Evolutionary conservation across 192 early-diverging fungal genomes (phyloP), one percentile per base, ranked within the genome.

Genomic region (Ambispora gerdemannii): DNA sequence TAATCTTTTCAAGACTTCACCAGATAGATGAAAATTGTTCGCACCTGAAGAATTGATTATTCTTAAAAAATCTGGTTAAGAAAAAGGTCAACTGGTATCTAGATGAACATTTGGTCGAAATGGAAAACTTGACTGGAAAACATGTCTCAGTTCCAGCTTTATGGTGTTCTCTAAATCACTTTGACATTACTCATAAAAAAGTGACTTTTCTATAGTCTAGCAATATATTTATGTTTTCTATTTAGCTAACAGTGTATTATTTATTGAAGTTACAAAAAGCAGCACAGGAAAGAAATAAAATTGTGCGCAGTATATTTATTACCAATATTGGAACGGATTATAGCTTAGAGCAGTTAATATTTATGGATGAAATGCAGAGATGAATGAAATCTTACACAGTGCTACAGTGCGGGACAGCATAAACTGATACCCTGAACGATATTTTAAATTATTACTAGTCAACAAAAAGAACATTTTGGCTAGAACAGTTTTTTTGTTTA

Each of bases 201-300:
- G 63, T 64, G 33, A 22, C 8, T 20, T 49, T 10, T 38, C 27
- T 64, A 25, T 36, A 38, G 24, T 47, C 20, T 64, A 20, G 15
- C 49, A 36, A 64, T 49, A 24, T 22, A n/a, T n/a, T n/a, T n/a
- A n/a, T n/a, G n/a, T n/a, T n/a, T n/a, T n/a, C n/a, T n/a, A n/a
- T n/a, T n/a, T n/a, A n/a, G n/a, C n/a, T n/a, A n/a, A n/a, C n/a
- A n/a, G n/a, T 24, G 7, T 27, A 38, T 10, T 47, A 25, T 64
- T 38, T 28, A 27, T 22, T 64, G 17, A 25, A 64, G 38, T 38
- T 64, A 64, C 63, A 64, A 47, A 64, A 64, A 30, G 63, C n/a
- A 13, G 43, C 43, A 1, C 7, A 7, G 20, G 36, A 64, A 11
- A 15, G 11, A 25, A 64, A 64, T 43, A 25, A 64, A 17, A 15